A percentile compares a stretch with the other conserved stretches of the same genome.
Conservation (phyloP, 768 basidiomycete genomes). For the Suillus subluteus region DNA sequence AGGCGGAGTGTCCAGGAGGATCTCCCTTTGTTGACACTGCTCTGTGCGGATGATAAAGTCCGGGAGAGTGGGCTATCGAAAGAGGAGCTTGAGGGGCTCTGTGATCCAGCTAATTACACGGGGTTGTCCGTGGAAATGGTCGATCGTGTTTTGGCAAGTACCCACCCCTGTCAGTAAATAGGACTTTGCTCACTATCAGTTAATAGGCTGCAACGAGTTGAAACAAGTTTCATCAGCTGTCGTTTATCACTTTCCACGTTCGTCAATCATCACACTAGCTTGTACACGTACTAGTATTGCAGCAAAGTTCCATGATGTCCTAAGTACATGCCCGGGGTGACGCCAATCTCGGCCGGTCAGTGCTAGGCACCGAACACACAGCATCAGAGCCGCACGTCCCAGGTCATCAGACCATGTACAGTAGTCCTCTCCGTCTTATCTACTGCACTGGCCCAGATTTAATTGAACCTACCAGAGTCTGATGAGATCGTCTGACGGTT, state of each 20-base stretch:
- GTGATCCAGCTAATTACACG: slow-evolving; percentile 43
- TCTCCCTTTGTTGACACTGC: slow-evolving; percentile 36
- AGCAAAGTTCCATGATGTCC: background rate
- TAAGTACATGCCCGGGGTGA: background rate
- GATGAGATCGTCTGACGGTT: background rate
- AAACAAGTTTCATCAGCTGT: background rate
- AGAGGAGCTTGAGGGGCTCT: slow-evolving; percentile 36
- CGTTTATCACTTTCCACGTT: background rate
- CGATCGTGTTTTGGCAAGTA: slow-evolving; percentile 15
- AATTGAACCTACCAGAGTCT: background rate
- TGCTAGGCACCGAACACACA: background rate
- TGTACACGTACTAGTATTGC: background rate
- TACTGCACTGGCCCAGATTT: background rate
- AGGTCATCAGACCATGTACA: background rate
- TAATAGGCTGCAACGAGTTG: background rate
- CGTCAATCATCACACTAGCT: background rate
- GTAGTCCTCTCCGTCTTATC: background rate
- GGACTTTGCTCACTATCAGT: background rate
- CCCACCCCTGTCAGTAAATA: background rate
- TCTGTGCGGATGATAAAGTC: slow-evolving; percentile 35
- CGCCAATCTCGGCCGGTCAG: background rate
- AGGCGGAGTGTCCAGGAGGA: slow-evolving; percentile 29
- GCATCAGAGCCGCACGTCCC: background rate
- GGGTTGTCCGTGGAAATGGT: slow-evolving; percentile 39
- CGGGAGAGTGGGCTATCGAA: slow-evolving; percentile 25